Conservation (phyloP, 441 rosid species). For the Cnidoscolus chayamansa region DNA sequence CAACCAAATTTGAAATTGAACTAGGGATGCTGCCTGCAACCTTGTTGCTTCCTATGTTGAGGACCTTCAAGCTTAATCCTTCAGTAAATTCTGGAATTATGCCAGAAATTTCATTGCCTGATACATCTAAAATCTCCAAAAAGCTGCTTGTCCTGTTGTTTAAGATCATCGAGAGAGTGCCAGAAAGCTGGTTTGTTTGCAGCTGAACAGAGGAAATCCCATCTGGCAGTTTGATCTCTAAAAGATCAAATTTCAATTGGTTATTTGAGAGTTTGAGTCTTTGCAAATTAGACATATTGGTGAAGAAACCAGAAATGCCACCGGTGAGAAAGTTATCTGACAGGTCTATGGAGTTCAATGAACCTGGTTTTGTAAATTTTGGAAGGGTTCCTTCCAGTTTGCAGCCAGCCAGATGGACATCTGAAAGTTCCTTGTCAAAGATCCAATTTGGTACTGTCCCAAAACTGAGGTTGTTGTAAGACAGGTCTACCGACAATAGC, state of each 20-base stretch:
- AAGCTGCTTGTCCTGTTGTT: conserved; percentile 73
- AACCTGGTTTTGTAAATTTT: conserved; percentile 52
- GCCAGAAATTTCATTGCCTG: conserved; percentile 70
- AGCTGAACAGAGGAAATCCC: conserved; percentile 57
- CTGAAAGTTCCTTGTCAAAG: conserved; percentile 47
- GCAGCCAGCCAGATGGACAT: conserved; percentile 79
- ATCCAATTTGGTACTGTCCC: conserved; percentile 81
- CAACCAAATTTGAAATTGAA: conserved; percentile 71
- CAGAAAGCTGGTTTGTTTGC: conserved; percentile 58
- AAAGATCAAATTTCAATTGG: conserved; percentile 62
- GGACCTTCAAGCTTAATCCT: conserved; percentile 58
- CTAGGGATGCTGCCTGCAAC: conserved; percentile 68
- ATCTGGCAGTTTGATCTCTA: conserved; percentile 52
- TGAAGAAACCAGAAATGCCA: conserved; percentile 55
- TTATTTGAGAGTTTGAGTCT: conserved; percentile 69
- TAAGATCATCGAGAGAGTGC: conserved; percentile 61
- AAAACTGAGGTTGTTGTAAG: conserved; percentile 67
- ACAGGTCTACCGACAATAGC: conserved; percentile 71
- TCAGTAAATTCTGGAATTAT: conserved; percentile 60
- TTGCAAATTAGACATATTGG: conserved; percentile 59
- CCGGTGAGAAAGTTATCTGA: conserved; percentile 63
- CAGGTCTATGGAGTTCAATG: conserved; percentile 62
- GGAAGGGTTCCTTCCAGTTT: conserved; percentile 69
- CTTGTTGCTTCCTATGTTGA: conserved; percentile 74
- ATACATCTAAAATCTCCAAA: conserved; percentile 62